Evolutionary conservation across 2,329 filamentous ascomycete species (phyloP).

Genomic region (Parastagonospora nodorum): DNA sequence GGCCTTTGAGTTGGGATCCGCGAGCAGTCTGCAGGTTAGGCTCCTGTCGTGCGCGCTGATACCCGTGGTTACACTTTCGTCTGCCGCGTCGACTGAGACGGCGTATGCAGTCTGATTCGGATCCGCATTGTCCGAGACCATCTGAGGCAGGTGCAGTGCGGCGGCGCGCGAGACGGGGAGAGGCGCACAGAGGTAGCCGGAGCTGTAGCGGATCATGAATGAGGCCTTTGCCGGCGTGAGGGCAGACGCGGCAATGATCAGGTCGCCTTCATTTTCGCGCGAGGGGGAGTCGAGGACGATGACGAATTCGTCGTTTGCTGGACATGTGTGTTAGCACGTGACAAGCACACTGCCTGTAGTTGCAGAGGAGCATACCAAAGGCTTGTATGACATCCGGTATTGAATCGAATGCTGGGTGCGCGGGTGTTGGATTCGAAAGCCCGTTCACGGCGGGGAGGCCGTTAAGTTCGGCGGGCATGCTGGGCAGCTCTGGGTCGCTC

Average conservation of each 20-base stretch:
- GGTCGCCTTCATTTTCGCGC: conserved; percentile 97
- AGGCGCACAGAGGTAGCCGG: conserved; percentile 90
- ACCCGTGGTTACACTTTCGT: conserved; percentile 73
- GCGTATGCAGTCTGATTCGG: conserved; percentile 93
- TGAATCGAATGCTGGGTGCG: conserved; percentile 51
- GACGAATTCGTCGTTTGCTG: conserved; percentile 78
- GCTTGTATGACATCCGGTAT: conserved; percentile 54
- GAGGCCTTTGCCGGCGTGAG: conserved; percentile 90
- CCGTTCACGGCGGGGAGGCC: conserved; percentile 20
- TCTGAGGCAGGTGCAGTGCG: conserved; percentile 79
- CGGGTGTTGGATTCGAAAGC: conserved; percentile 30
- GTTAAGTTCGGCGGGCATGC: conserved; percentile 31
- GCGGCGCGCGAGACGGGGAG: conserved; percentile 71
- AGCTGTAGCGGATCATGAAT: conserved; percentile 90
- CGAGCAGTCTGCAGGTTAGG: conserved; percentile 78
- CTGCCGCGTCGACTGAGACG: conserved; percentile 79
- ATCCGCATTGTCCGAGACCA: conserved; percentile 79
- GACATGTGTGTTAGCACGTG: conserved; percentile 9
- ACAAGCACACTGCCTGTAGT: not conserved
- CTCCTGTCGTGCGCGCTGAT: conserved; percentile 89
- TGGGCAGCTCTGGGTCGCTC: conserved; percentile 2
- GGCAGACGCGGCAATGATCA: conserved; percentile 88
- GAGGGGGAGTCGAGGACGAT: conserved; percentile 90
- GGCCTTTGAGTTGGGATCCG: conserved; percentile 61
- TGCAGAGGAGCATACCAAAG: conserved; percentile 42